Conservation (phyloP, 768 basidiomycete genomes). For the Mycena belliarum region DNA sequence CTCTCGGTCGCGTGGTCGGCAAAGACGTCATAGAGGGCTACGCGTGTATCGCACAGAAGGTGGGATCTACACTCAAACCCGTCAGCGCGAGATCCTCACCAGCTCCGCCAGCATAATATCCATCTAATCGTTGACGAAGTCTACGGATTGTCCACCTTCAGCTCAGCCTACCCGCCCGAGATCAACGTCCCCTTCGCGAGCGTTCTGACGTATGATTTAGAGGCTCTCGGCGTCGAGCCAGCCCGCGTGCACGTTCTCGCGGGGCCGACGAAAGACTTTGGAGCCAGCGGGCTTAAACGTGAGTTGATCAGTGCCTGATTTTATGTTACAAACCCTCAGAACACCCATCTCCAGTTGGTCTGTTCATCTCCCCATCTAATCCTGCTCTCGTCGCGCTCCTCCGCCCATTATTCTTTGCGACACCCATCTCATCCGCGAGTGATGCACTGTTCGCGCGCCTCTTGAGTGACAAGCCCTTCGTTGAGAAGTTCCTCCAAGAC, state of each 20-base stretch:
- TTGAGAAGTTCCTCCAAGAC: conserved; percentile 21
- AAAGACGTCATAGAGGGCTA: conserved; percentile 26
- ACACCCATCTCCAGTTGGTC: conserved; percentile 20
- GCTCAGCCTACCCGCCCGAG: conserved; percentile 21
- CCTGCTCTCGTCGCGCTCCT: conserved; percentile 21
- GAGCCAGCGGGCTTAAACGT: conserved; percentile 29
- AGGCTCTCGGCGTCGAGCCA: conserved; percentile 23
- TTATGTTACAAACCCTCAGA: not conserved
- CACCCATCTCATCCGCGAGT: conserved; percentile 25
- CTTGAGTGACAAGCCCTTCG: conserved; percentile 24
- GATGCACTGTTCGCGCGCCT: conserved; percentile 26
- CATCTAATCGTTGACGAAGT: conserved; percentile 34
- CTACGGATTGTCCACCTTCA: conserved; percentile 29
- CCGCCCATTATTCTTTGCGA: conserved; percentile 24
- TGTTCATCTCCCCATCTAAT: conserved; percentile 23
- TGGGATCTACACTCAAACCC: not conserved
- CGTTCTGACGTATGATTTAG: conserved; percentile 24
- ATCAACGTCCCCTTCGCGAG: conserved; percentile 22
- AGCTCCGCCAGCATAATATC: conserved; percentile 24
- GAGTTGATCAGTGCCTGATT: no score
- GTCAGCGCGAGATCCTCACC: not conserved
- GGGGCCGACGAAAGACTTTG: conserved; percentile 34
- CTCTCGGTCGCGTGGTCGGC: conserved; percentile 25
- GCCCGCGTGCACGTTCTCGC: conserved; percentile 29
- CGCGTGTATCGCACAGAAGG: conserved; percentile 21